phyloP scores from a whole-genome alignment of 495 filamentous ascomycete species.

The Penicillium chermesinum region DNA sequence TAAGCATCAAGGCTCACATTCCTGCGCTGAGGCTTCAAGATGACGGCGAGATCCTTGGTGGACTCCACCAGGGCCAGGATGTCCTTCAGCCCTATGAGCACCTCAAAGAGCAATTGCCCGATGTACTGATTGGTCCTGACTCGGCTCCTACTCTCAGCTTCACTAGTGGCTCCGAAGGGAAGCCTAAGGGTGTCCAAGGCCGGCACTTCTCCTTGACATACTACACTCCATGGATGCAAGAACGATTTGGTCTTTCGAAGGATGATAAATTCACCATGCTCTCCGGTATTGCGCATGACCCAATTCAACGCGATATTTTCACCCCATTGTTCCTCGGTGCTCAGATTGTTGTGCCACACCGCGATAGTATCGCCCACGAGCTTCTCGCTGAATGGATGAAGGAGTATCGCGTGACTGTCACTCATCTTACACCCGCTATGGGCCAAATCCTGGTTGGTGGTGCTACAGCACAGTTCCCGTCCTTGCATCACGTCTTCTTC shows the following conservation, averaged over 20 bases:
- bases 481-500: slow-evolving; percentile 80
- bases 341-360: slow-evolving; percentile 71
- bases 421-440: slow-evolving; percentile 91
- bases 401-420: slow-evolving; percentile 71
- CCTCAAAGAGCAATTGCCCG: slow-evolving; percentile 54
- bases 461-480: slow-evolving; percentile 69
- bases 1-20: slow-evolving; percentile 68
- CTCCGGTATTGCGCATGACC: slow-evolving; percentile 79
- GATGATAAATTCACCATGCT: slow-evolving; percentile 83
- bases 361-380: slow-evolving; percentile 85
- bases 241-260: slow-evolving; percentile 67
- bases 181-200: slow-evolving; percentile 81
- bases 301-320: slow-evolving; percentile 90
- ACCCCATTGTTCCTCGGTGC: slow-evolving; percentile 88
- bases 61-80: slow-evolving; percentile 59
- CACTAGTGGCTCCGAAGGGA: slow-evolving; percentile 80
- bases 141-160: slow-evolving; percentile 78
- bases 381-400: slow-evolving; percentile 88
- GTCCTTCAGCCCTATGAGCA: slow-evolving; percentile 51
- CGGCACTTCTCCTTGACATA: slow-evolving; percentile 83
- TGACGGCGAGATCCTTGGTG: slow-evolving; percentile 70
- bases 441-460: slow-evolving; percentile 91
- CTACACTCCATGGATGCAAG: slow-evolving; percentile 91
- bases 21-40: slow-evolving; percentile 70
- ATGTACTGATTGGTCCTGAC: slow-evolving; percentile 84